Evolutionary conservation across 805 yeast genomes (phyloP), one percentile per base, ranked within the genome.

Genomic region (Wickerhamomyces mucosus): DNA sequence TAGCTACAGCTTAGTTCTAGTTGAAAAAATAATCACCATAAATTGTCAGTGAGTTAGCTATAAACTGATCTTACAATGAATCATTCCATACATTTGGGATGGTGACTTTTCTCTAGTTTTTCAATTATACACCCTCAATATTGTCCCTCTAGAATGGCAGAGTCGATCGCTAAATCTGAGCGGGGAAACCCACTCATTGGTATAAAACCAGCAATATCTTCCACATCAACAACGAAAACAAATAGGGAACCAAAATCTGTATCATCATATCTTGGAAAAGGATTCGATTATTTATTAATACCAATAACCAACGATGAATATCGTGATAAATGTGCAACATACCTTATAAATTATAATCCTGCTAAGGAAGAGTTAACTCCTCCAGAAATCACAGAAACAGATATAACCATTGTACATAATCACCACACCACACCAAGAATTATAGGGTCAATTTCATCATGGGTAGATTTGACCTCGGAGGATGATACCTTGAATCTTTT

Each of bases 381-480:
- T 3, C 31, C 26, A 10, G 41, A 41, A 20, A 48, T 56, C 22
- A 33, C 37, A 2, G 69, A 64, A 2, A 68, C 69, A 2, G 41
- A 51, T 11, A 73, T 75, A 1, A 45, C 48, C 5, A 40, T 55
- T 3, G 6, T 60, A 58, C 29, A 43, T 68, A 5, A 46, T 59
- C 8, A 59, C 66, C 1, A 73, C 71, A 1, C 39, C 49, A 0
- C 69, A 69, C 32, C 44, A 2, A 51, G 54, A 39, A 52, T 72
- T 7, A 65, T 78, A 16, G 84, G 82, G 0, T 43, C 77, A 19
- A 50, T 77, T 3, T 68, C 84, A 0, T 72, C 80, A 3, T 78
- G 85, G 84, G 58, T 76, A n/a, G 84, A 77, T 43, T 51, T 77
- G 25, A 84, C 77, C 40, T 66, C 75, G 19, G 54, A 56, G 8